Base-by-base conservation (phyloP, 108 stramenopile genomes). In the Cyclotella baltica region DNA sequence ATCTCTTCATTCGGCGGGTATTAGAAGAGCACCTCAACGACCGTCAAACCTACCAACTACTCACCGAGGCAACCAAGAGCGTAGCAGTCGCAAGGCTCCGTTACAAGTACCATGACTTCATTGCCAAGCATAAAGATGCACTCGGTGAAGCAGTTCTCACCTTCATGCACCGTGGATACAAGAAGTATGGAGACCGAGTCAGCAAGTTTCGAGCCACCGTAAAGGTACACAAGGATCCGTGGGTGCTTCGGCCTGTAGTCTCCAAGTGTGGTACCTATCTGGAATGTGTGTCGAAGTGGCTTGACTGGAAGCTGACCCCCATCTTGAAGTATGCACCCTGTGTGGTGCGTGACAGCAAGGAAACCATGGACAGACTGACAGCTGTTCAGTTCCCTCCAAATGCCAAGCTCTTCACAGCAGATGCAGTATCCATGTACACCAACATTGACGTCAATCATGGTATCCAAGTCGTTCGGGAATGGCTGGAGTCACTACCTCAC, bases 401-500 rank as follows among this genome's bases (percentile, higher is more conserved):
- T 18, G 76, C 62, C 1, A 55, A 27, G 33, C 48, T 83, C 5
- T 77, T 83, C 36, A 72, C 75, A 9, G 81, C 75, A 29, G 81
- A 83, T 58, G 76, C 75, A 5, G 34, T 47, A 0, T 63, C 81
- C 20, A 83, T 77, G 75, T 83, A 83, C 61, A 62, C 76, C n/a
- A n/a, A n/a, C n/a, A n/a, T n/a, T n/a, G n/a, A n/a, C n/a, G n/a
- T n/a, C n/a, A n/a, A n/a, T n/a, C 34, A 83, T 77, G 47, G 77
- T n/a, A n/a, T n/a, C n/a, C n/a, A n/a, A n/a, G n/a, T n/a, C n/a
- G n/a, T n/a, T 83, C n/a, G 50, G 52, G 1, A 66, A 59, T 19
- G 23, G 25, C 19, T 22, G 47, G 71, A 22, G 22, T 61, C 22
- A 47, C 38, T 13, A 1, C 2, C 52, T n/a, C n/a, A n/a, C 31